phyloP scores from a whole-genome alignment of 2,329 filamentous ascomycete species.

The Claviceps sp. region DNA sequence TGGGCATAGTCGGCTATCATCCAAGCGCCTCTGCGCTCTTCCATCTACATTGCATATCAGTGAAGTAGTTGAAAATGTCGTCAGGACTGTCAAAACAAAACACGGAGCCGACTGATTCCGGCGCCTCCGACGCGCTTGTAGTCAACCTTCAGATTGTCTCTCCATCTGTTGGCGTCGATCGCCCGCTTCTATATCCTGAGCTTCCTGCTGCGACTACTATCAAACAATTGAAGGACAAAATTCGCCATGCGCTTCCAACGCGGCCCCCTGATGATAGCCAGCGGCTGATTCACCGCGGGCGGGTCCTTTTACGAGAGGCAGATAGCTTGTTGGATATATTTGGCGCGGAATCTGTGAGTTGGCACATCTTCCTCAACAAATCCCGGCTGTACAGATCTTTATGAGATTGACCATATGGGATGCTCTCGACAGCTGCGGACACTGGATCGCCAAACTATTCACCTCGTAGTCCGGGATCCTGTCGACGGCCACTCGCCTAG shows the following conservation, averaged over 20 bases:
- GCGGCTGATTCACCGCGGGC: constrained; percentile 47
- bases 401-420: constrained; percentile 5
- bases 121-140: constrained; percentile 20
- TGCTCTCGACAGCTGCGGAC: constrained; percentile 24
- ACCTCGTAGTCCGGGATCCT: constrained; percentile 35
- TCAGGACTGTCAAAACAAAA: constrained; percentile 19
- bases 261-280: constrained; percentile 41
- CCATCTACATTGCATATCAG: neutral
- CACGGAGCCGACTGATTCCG: constrained; percentile 10
- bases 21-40: neutral
- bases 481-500: constrained; percentile 17
- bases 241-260: constrained; percentile 36
- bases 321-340: constrained; percentile 45
- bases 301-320: constrained; percentile 38
- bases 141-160: constrained; percentile 47
- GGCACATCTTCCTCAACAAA: neutral
- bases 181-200: constrained; percentile 34
- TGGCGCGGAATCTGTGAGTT: constrained; percentile 37
- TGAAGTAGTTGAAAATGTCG: constrained; percentile 22
- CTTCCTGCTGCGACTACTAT: constrained; percentile 39
- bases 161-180: constrained; percentile 39
- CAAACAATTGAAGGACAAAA: constrained; percentile 43
- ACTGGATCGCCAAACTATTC: constrained; percentile 36
- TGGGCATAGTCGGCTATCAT: neutral
- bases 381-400: neutral